Evolutionary conservation across 176 grass and related monocot genomes (phyloP), one percentile per base, ranked within the genome.

Genomic region (Phoenix roebelenii): DNA sequence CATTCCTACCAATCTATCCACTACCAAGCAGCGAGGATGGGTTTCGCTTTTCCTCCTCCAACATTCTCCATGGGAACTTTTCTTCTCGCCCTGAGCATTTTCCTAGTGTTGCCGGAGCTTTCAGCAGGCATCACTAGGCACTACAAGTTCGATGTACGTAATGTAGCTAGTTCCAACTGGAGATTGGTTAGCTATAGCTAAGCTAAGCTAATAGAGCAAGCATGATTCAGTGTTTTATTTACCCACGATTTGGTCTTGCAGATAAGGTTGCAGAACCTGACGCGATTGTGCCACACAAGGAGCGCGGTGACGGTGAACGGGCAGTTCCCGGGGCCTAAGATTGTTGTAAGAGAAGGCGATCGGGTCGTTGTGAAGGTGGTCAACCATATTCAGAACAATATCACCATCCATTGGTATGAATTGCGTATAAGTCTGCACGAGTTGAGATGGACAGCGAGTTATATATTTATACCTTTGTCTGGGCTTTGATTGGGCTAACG

Each of bases 241-340:
- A 16, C 7, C 17, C 4, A 23, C 18, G 16, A 22, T 17, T 18
- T 0, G 9, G 29, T 5, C 7, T 3, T 56, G 55, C 60, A 91
- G 88, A 82, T 87, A n/a, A 59, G 51, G 18, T 75, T 93, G 75
- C 29, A 55, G 60, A 87, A 75, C 20, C 71, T 87, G 49, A 90
- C 80, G 20, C 80, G 83, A 25, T 73, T 97, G 51, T 91, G 92
- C 84, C 68, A 52, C 39, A 97, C 69, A 0, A 91, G 77, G 74
- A 87, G 76, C 83, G 77, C 88, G 52, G 78, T 88, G 29, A 97
- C 92, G 44, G 87, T 97, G 51, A 97, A 97, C 51, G 81, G 84
- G 20, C 49, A 76, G 68, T 97, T 83, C 71, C 92, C 84, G 5
- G 92, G 87, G 50, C 81, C 92, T 23, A 73, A 74, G 79, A 24